Evolutionary conservation across 2,329 filamentous ascomycete species (phyloP), one percentile per base, ranked within the genome.

Genomic region (Aurifilum marmelostoma): DNA sequence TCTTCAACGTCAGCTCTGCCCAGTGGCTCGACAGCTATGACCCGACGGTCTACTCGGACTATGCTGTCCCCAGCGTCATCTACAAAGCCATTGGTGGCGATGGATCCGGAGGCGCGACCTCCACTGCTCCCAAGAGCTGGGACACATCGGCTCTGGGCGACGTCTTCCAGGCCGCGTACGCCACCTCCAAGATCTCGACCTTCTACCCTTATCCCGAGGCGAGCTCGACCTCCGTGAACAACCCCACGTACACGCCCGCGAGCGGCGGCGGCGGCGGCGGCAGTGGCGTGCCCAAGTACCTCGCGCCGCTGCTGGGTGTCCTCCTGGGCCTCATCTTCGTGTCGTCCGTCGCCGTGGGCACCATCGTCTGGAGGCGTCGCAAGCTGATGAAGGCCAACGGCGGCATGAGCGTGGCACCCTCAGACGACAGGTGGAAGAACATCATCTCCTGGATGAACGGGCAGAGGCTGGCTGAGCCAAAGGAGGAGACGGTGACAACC

Each of bases 1-100:
- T 93, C 34, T 95, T 93, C 80, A 94, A 97, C 75, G 81, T 94
- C 65, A 91, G 88, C 12, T 87, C 85, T 47, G 83, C 89, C 1
- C 75, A 84, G 65, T 97, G 93, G 93, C 82, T 90, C 68, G 85
- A 88, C 29, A 83, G 84, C 2, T 97, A 95, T 76, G 87, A 89
- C 54, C 91, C 92, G 0, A 80, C 85, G 0, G 83, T 82, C 9
- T 89, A 86, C 76, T 83, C 83, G 32, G 79, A 85, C n/a, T 97
- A 97, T 76, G 82, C 83, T 2, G 91, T 96, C 1, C 92, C 92
- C 0, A 80, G 85, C 21, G 82, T 83, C 24, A 86, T 96, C 3
- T 83, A 87, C 66, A 80, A 82, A 0, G 85, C 87, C 71, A 91
- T 96, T 65, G 92, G 92, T 32, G 92, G 93, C 14, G 80, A 84